Evolutionary conservation across 495 filamentous ascomycete species (phyloP), one percentile per base, ranked within the genome.

Genomic region (Penicillium lividum): DNA sequence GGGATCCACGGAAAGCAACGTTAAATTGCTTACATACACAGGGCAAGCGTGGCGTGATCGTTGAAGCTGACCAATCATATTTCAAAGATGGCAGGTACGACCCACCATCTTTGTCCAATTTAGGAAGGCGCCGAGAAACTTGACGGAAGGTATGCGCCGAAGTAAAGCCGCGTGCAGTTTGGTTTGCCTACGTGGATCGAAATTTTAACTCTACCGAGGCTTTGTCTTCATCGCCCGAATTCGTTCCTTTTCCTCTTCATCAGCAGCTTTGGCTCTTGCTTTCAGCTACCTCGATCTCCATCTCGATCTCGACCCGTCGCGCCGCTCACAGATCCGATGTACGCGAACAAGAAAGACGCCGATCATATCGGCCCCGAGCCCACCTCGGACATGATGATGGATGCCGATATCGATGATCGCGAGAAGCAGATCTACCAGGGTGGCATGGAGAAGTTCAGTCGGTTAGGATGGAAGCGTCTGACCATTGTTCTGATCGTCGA

Each of bases 401-500:
- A 40, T 16, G 13, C 38, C 38, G 38, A 40, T 40, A 40, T 53
- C 15, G 22, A 25, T 33, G 52, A 54, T 25, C 36, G 27, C 13
- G 52, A 54, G 27, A 27, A 44, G 40, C 52, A 54, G 52, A 51
- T 58, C 28, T 55, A 59, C 47, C 31, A 59, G 11, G 27, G 16
- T n/a, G 55, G 55, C 22, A 46, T 50, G 31, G n/a, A 43, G 7
- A 66, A 67, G 31, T 66, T 56, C 48, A 67, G 57, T 34, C 56
- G 60, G 31, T 58, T 69, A 18, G 67, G 67, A 46, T 69, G 67
- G 67, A 65, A 65, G 59, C 57, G 64, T 25, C 51, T 69, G 15
- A 69, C 67, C 7, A 56, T 68, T 53, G 53, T 66, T 40, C 74
- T 87, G 45, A 83, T 87, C 61, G 84, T 84, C 54, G 82, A 85